These are phyloP conservation scores for Tylopilus subfusipes DNA, from an alignment of 768 basidiomycete species.

Conservation along the genomic window DNA sequence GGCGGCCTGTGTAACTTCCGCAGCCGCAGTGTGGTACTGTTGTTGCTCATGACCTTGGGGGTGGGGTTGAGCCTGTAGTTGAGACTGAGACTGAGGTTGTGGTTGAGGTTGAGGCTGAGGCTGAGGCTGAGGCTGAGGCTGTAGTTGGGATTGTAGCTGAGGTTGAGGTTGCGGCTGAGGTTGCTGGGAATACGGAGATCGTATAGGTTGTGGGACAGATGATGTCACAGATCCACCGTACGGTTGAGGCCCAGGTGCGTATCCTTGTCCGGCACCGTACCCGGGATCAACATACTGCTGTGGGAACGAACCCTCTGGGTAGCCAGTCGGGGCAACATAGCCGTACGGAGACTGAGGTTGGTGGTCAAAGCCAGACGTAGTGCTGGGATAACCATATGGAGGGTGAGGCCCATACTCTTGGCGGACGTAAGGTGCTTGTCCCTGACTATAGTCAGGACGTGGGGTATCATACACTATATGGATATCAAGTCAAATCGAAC, in stretches of 20 bases:
- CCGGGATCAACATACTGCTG: conserved; percentile 26
- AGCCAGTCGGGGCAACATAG: conserved; percentile 20
- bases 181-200: conserved; percentile 31
- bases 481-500: conserved; percentile 5
- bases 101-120: conserved; percentile 26
- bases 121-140: conserved; percentile 6
- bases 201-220: conserved; percentile 28
- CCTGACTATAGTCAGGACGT: conserved; percentile 28
- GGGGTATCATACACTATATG: conserved; percentile 51
- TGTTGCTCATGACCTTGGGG: conserved; percentile 31
- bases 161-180: conserved; percentile 31
- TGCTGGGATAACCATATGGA: conserved; percentile 45
- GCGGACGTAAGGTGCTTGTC: conserved; percentile 26
- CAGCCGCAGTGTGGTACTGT: conserved; percentile 9
- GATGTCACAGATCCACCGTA: conserved; percentile 21
- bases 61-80: conserved; percentile 28
- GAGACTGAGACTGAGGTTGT: conserved; percentile 35
- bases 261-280: conserved; percentile 24
- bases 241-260: conserved; percentile 17
- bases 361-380: conserved; percentile 40
- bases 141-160: conserved; percentile 29
- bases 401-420: conserved; percentile 37
- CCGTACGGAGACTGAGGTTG: conserved; percentile 29
- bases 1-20: conserved; percentile 5
- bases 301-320: conserved; percentile 26